Conservation (phyloP, 306 rosid species). For the Dryas alaskensis region DNA sequence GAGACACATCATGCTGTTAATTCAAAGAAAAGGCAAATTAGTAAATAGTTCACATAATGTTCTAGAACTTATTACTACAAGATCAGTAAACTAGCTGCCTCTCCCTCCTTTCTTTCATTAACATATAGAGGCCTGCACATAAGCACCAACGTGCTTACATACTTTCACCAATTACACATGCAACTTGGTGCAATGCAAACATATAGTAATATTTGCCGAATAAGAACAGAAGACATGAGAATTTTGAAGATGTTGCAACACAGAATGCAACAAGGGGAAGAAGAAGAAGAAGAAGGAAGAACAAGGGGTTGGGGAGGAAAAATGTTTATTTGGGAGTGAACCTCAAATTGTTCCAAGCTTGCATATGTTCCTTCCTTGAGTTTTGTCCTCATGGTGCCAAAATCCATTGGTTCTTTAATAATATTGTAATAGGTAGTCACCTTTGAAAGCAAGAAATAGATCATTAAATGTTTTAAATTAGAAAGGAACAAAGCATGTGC, state of each 20-base stretch:
- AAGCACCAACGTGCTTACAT: too few relatives aligned
- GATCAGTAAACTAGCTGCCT: too few relatives aligned
- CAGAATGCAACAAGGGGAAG: background rate
- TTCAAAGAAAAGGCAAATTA: conserved; percentile 7
- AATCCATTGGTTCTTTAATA: conserved; percentile 46
- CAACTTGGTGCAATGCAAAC: background rate
- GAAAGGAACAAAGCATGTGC: background rate
- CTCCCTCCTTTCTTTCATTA: too few relatives aligned
- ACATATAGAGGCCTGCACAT: too few relatives aligned
- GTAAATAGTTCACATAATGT: background rate
- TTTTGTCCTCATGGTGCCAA: conserved; percentile 42
- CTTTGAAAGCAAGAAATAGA: conserved; percentile 22
- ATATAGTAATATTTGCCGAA: too few relatives aligned
- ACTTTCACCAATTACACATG: background rate
- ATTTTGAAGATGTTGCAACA: background rate
- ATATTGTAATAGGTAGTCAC: conserved; percentile 29
- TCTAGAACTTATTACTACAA: background rate
- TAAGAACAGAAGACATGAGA: background rate
- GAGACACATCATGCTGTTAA: conserved; percentile 30
- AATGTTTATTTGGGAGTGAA: conserved; percentile 5
- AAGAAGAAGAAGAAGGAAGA: background rate
- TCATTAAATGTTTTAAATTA: background rate
- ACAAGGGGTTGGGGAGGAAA: too few relatives aligned
- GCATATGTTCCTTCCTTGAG: conserved; percentile 32
- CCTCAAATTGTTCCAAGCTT: conserved; percentile 41